Evolutionary conservation across 257 asterid genomes (phyloP), one percentile per base, ranked within the genome.

Genomic region (Echium plantagineum): DNA sequence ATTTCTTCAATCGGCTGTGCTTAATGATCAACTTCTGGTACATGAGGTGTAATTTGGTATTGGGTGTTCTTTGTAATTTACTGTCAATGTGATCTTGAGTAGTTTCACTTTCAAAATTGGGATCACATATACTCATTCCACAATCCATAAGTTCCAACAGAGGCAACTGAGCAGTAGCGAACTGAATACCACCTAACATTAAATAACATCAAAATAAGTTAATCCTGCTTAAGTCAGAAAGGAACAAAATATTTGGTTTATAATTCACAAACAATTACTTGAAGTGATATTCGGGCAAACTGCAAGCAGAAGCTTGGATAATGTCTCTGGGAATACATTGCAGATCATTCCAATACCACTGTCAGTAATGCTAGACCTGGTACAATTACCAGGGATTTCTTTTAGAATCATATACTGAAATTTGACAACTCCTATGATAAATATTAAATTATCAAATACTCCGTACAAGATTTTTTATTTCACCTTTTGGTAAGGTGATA

Each of bases 281-380:
- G 96, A 89, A 62, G 97, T 89, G 73, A 89, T 85, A 69, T 86
- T 93, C 62, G 97, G 97, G 71, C 99, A 93, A 26, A 86, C 85
- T 53, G 97, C 95, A 47, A 93, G 89, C 65, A 89, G 86, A 70
- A 89, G 94, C 65, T 77, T 85, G 21, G 84, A 75, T 65, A 93
- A 62, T 38, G 94, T 81, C 24, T 89, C 96, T 0, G 96, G 91
- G 62, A 83, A 84, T 60, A 78, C 91, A 67, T 93, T 93, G 89
- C 99, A 93, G 64, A 93, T 83, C 94, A 93, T 89, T 61, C 97
- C 97, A 72, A 93, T 76, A 66, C 99, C 96, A 64, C 95, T 81
- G 62, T 89, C 99, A 42, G 86, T 93, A 69, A 93, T 85, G 79
- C 95, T 73, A 31, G 99, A 93, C 84, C 99, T 93, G 72, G 26